A percentile compares a stretch with the other conserved stretches of the same genome.
phyloP scores from a whole-genome alignment of 768 basidiomycete genomes.

The Xerocomellus dryophilus region DNA sequence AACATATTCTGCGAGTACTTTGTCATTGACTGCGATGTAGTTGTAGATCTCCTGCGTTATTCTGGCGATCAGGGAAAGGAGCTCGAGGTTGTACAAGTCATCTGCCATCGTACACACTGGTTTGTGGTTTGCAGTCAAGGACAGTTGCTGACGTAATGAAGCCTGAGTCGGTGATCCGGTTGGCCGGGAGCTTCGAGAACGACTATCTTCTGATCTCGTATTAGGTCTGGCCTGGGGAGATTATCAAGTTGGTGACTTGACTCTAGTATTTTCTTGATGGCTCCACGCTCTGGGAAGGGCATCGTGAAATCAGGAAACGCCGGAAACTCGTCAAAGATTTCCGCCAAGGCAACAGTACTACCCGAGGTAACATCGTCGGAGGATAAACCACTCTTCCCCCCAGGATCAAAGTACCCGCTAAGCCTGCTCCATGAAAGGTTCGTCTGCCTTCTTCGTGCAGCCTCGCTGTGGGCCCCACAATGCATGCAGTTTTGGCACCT shows the following conservation, averaged over 20 bases:
- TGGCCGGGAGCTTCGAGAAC: too few relatives aligned
- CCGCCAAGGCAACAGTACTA: slow-evolving; percentile 11
- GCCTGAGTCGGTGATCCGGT: too few relatives aligned
- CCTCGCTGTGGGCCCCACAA: background rate
- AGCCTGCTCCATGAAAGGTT: slow-evolving; percentile 78
- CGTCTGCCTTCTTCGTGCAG: background rate
- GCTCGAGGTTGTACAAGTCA: slow-evolving; percentile 91
- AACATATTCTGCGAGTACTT: slow-evolving; percentile 92
- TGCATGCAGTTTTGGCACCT: background rate
- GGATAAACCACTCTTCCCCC: slow-evolving; percentile 70
- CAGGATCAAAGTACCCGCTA: slow-evolving; percentile 82
- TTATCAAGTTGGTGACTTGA: background rate
- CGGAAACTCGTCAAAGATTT: slow-evolving; percentile 74
- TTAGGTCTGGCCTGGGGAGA: too few relatives aligned
- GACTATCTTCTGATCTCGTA: too few relatives aligned
- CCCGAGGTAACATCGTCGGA: slow-evolving; percentile 20
- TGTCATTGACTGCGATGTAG: slow-evolving; percentile 81
- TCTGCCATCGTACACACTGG: slow-evolving; percentile 51
- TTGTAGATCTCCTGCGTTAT: slow-evolving; percentile 94
- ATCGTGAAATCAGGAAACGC: slow-evolving; percentile 88
- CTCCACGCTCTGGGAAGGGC: slow-evolving; percentile 54
- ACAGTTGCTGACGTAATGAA: slow-evolving; percentile 22
- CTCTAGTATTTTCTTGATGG: slow-evolving; percentile 35
- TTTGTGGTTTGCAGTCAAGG: slow-evolving; percentile 6
- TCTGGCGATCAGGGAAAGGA: slow-evolving; percentile 85